A percentile compares a stretch with the other conserved stretches of the same genome.
Conservation (phyloP, 345 rosid species). For the Linum trigynum region DNA sequence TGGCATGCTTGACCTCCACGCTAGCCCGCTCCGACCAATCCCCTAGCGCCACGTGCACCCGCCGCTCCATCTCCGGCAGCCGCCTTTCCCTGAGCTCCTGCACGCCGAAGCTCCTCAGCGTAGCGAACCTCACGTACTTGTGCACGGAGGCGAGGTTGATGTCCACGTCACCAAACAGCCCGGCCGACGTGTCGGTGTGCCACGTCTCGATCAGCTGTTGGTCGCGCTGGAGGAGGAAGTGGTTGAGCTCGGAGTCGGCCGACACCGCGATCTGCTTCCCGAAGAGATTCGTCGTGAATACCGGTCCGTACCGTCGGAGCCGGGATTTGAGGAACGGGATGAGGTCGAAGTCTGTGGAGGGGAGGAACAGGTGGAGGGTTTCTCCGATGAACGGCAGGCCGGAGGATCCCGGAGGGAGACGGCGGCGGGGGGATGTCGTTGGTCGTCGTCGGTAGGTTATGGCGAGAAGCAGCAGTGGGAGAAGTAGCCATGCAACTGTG, state of each 20-base stretch:
- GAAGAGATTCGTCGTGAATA: constrained; percentile 20
- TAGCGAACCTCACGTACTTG: constrained; percentile 11
- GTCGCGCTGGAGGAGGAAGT: constrained; percentile 21
- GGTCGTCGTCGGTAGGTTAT: no score
- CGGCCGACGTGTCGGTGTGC: constrained; percentile 17
- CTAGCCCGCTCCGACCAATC: constrained; percentile 10
- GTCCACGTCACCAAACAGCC: constrained; percentile 12
- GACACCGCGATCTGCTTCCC: constrained; percentile 18
- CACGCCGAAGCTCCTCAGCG: constrained; percentile 14
- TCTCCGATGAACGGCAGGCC: constrained; percentile 33
- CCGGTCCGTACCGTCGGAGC: constrained; percentile 17
- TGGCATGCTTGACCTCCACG: constrained; percentile 4
- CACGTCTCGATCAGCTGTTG: constrained; percentile 16
- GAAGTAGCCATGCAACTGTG: no score
- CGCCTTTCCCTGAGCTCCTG: constrained; percentile 15
- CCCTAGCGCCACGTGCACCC: not conserved
- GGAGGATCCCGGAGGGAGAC: constrained; percentile 30
- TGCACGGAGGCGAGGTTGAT: constrained; percentile 7
- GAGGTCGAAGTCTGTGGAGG: constrained; percentile 22
- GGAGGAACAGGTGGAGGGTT: constrained; percentile 22
- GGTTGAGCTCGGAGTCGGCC: constrained; percentile 20
- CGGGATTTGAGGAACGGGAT: constrained; percentile 21
- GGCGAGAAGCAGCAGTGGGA: no score
- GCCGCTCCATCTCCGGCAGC: constrained; percentile 16
- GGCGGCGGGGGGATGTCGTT: no score